phyloP scores from a whole-genome alignment of 225 moss, liverwort and hornwort genomes.

The Sphagnum tenellum region DNA sequence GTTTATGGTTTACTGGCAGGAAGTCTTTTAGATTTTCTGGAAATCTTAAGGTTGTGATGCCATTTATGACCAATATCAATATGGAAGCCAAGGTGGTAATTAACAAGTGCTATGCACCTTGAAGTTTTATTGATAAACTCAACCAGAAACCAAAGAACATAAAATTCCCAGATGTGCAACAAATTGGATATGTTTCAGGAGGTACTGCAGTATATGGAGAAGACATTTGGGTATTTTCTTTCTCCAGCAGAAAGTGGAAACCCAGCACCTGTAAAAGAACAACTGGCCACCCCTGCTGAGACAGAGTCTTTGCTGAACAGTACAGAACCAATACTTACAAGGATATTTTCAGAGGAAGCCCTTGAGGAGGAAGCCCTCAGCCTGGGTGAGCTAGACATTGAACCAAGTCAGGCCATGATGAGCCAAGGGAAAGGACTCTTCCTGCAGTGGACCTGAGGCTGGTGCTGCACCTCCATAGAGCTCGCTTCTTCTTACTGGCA shows the following conservation, averaged over 20 bases:
- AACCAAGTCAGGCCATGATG: slow-evolving; percentile 23
- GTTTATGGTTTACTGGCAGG: too few species aligned
- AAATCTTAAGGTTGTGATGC: too few species aligned
- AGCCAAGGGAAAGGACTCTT: slow-evolving; percentile 22
- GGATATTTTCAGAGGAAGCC: slow-evolving; percentile 74
- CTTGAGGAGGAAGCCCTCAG: slow-evolving; percentile 74
- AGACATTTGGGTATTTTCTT: slow-evolving; percentile 84
- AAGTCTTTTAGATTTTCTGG: too few species aligned
- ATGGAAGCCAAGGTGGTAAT: too few species aligned
- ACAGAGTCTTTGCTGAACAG: slow-evolving; percentile 18
- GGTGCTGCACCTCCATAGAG: slow-evolving; percentile 83
- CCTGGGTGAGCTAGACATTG: slow-evolving; percentile 66
- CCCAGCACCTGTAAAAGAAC: slow-evolving; percentile 17
- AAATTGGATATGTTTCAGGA: slow-evolving; percentile 30
- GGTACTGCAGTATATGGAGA: slow-evolving; percentile 93
- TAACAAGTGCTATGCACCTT: too few species aligned
- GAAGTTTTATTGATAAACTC: too few species aligned
- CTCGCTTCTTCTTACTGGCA: slow-evolving; percentile 70
- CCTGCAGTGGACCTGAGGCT: slow-evolving; percentile 76
- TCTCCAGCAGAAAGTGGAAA: slow-evolving; percentile 57
- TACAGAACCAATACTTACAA: slow-evolving; percentile 38
- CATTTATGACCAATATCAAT: too few species aligned
- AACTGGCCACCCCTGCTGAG: slow-evolving; percentile 14
- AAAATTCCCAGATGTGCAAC: too few species aligned
- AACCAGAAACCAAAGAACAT: too few species aligned